These are phyloP conservation scores for Elongisporangium undulatum DNA, from an alignment of 352 stramenopile genomes.

Conservation along the genomic window DNA sequence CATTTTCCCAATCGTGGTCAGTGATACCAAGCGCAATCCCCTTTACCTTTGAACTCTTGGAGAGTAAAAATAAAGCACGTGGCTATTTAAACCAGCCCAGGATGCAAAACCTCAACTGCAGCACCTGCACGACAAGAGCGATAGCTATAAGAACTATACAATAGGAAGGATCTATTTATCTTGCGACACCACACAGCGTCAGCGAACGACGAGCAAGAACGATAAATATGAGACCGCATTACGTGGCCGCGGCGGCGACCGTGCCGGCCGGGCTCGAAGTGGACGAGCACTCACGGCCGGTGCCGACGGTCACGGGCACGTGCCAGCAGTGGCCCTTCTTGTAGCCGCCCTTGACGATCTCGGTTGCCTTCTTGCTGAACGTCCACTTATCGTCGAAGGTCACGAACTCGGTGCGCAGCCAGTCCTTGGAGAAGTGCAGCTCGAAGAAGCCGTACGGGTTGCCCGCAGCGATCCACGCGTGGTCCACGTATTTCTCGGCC, in stretches of 20 bases:
- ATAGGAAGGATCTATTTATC: not conserved
- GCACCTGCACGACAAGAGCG: too few species aligned
- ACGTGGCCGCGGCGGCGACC: not conserved
- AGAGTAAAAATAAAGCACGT: too few species aligned
- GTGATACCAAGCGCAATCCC: too few species aligned
- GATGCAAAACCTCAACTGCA: too few species aligned
- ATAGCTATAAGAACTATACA: too few species aligned
- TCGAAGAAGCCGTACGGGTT: slow-evolving; percentile 87
- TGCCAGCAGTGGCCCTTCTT: slow-evolving; percentile 86
- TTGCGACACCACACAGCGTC: not conserved
- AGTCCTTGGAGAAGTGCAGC: slow-evolving; percentile 81
- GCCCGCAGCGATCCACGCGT: slow-evolving; percentile 70
- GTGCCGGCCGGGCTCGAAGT: slow-evolving; percentile 8
- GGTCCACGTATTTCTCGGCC: slow-evolving; percentile 74
- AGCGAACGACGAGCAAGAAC: not conserved
- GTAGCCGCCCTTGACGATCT: slow-evolving; percentile 76
- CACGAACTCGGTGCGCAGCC: slow-evolving; percentile 79
- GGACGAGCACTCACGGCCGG: slow-evolving; percentile 55
- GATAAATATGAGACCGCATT: not conserved
- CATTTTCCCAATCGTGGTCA: too few species aligned
- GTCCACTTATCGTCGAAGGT: slow-evolving; percentile 80
- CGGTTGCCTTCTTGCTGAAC: slow-evolving; percentile 68
- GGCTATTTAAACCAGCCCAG: too few species aligned
- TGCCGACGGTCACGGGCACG: slow-evolving; percentile 61
- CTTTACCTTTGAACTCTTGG: too few species aligned